These are phyloP conservation scores for Pythium chondricola DNA, from an alignment of 352 stramenopile genomes.

Conservation along the genomic window DNA sequence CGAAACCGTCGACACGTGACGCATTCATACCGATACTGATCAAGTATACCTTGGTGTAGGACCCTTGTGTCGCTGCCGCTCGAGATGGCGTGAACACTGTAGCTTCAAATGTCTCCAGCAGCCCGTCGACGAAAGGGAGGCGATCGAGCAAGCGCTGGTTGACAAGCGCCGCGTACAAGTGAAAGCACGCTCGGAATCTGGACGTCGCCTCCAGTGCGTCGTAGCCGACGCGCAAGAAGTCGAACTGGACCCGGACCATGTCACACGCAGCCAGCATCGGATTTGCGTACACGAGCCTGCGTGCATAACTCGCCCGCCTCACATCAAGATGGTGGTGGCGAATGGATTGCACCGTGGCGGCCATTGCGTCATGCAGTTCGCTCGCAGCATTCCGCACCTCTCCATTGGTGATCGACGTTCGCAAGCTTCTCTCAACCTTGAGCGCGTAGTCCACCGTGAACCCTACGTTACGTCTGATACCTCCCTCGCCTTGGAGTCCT, in stretches of 20 bases:
- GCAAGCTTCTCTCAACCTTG: slow-evolving; percentile 14
- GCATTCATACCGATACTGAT: slow-evolving; percentile 24
- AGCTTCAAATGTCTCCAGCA: slow-evolving; percentile 19
- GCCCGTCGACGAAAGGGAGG: slow-evolving; percentile 26
- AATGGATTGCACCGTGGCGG: neutral
- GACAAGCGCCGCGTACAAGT: slow-evolving; percentile 23
- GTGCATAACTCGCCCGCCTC: slow-evolving; percentile 2
- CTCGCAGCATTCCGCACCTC: slow-evolving; percentile 10
- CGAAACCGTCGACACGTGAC: slow-evolving; percentile 20
- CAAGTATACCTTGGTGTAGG: slow-evolving; percentile 23
- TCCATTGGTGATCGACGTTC: slow-evolving; percentile 12
- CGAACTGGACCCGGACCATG: slow-evolving; percentile 22
- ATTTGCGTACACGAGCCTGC: slow-evolving; percentile 15
- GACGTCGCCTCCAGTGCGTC: slow-evolving; percentile 25
- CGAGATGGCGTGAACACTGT: slow-evolving; percentile 29
- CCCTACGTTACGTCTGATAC: slow-evolving; percentile 17
- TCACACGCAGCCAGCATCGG: slow-evolving; percentile 20
- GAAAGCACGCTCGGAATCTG: slow-evolving; percentile 19
- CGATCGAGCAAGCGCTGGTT: slow-evolving; percentile 4
- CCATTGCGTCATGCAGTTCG: slow-evolving; percentile 10
- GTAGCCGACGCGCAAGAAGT: slow-evolving; percentile 18
- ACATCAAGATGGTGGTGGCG: neutral
- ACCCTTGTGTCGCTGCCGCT: slow-evolving; percentile 16
- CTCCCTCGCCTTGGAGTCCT: slow-evolving; percentile 3
- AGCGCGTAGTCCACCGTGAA: slow-evolving; percentile 18